These are phyloP conservation scores for Laburnicola sp. DNA, from an alignment of 2,329 filamentous ascomycete species.

Conservation along the genomic window DNA sequence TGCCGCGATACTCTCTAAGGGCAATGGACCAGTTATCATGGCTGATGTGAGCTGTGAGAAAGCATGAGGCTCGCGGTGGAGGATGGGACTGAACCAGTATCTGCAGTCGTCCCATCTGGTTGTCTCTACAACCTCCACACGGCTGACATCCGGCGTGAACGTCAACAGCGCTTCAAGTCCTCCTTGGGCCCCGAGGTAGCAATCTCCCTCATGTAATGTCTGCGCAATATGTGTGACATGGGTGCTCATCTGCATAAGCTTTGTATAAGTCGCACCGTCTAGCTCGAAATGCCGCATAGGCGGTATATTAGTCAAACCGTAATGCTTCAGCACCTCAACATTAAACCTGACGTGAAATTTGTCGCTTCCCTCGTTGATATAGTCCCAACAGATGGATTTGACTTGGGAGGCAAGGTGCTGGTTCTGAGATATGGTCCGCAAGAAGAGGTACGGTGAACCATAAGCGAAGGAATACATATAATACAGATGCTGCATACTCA, in stretches of 20 bases:
- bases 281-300: background rate
- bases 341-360: background rate
- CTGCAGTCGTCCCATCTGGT: constrained; percentile 2
- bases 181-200: background rate
- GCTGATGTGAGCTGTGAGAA: background rate
- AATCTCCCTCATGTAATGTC: background rate
- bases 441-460: background rate
- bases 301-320: no score
- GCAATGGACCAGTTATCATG: background rate
- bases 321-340: background rate
- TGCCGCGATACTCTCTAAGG: background rate
- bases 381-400: constrained; percentile 2
- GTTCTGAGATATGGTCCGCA: background rate
- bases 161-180: background rate
- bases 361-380: background rate
- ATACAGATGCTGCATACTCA: background rate
- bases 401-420: constrained; percentile 1
- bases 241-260: background rate
- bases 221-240: background rate
- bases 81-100: constrained; percentile 4
- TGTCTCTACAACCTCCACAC: background rate
- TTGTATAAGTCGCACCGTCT: background rate
- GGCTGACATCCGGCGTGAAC: background rate
- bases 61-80: background rate
- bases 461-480: constrained; percentile 1